A percentile compares a stretch with the other conserved stretches of the same genome.
Conservation (phyloP, 2,329 filamentous ascomycete species). For the Metarhizium brunneum region DNA sequence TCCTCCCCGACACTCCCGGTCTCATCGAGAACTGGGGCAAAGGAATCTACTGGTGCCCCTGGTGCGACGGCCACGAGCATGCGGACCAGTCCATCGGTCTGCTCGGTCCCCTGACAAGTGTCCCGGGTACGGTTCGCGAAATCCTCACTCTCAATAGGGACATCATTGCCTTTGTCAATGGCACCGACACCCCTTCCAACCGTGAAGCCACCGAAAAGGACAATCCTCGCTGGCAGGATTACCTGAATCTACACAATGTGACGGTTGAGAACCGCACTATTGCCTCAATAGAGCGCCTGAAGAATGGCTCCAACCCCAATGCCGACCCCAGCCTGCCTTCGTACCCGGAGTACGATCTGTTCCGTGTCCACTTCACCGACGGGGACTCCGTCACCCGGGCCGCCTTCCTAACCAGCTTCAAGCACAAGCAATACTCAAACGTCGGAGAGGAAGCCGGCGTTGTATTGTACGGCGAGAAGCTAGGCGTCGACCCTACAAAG, state of each 20-base stretch:
- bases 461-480: constrained; percentile 30
- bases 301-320: constrained; percentile 24
- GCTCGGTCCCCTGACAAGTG: constrained; percentile 33
- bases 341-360: constrained; percentile 42
- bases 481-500: constrained; percentile 30
- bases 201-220: constrained; percentile 28
- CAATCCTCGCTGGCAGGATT: constrained; percentile 37
- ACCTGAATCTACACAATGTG: constrained; percentile 40
- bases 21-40: constrained; percentile 45
- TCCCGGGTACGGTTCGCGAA: constrained; percentile 38
- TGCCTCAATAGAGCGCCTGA: constrained; percentile 34
- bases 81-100: constrained; percentile 48
- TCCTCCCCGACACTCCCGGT: constrained; percentile 46
- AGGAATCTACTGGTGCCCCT: constrained; percentile 55
- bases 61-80: constrained; percentile 56
- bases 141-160: constrained; percentile 45
- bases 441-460: constrained; percentile 40
- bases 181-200: constrained; percentile 39
- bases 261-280: constrained; percentile 48
- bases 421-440: constrained; percentile 35
- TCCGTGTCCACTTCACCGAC: constrained; percentile 42
- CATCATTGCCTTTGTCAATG: constrained; percentile 50
- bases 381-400: constrained; percentile 35
- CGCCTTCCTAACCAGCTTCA: constrained; percentile 43
- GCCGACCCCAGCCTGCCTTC: constrained; percentile 32